Conservation (phyloP, 495 filamentous ascomycete species). For the Penicillium angulare region DNA sequence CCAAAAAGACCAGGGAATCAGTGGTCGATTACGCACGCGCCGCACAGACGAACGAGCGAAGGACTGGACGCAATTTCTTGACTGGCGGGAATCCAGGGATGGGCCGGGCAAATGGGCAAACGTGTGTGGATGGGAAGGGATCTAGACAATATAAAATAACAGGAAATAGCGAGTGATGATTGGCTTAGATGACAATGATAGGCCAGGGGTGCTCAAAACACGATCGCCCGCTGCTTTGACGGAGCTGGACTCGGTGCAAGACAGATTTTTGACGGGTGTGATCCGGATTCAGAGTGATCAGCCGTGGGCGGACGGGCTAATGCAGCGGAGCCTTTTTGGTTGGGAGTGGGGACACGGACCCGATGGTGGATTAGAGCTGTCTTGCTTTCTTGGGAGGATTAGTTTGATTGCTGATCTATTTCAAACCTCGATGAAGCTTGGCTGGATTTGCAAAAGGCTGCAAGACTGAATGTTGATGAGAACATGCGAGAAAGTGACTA, state of each 20-base stretch:
- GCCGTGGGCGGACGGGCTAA: slow-evolving; percentile 33
- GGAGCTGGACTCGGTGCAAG: slow-evolving; percentile 19
- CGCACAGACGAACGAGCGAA: slow-evolving; percentile 24
- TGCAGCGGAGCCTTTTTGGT: slow-evolving; percentile 32
- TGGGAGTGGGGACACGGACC: slow-evolving; percentile 23
- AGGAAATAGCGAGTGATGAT: slow-evolving; percentile 16
- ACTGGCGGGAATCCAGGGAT: slow-evolving; percentile 30
- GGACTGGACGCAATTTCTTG: neutral
- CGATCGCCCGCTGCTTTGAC: slow-evolving; percentile 21
- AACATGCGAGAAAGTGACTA: too few species aligned
- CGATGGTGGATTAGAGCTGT: slow-evolving; percentile 10
- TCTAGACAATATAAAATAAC: slow-evolving; percentile 5
- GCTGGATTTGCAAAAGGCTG: too few species aligned
- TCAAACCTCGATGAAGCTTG: too few species aligned
- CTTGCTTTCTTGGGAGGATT: neutral
- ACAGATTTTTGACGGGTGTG: slow-evolving; percentile 32
- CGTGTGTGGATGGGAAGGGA: slow-evolving; percentile 9
- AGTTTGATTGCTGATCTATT: neutral
- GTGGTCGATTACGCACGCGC: slow-evolving; percentile 17
- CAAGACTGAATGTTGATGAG: too few species aligned
- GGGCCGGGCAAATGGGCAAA: slow-evolving; percentile 5
- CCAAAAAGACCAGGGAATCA: slow-evolving; percentile 5
- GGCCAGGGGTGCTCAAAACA: slow-evolving; percentile 16
- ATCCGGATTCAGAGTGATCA: slow-evolving; percentile 36
- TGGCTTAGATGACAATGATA: slow-evolving; percentile 13